phyloP scores from a whole-genome alignment of 192 early-diverging fungal genomes.

The Obelidium mucronatum region DNA sequence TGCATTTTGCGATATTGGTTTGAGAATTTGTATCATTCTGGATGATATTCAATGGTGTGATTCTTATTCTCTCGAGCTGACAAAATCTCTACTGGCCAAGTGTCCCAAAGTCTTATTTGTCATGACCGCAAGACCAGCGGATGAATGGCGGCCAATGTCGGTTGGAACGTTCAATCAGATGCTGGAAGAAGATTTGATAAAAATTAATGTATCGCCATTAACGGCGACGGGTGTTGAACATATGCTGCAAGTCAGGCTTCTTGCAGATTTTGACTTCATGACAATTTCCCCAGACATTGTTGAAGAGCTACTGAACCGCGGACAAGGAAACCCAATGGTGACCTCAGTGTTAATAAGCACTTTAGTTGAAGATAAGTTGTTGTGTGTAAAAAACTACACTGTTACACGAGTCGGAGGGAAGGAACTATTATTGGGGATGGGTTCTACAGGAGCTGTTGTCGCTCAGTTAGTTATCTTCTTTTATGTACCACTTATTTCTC shows the following conservation, averaged over 20 bases:
- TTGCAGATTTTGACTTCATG: background rate
- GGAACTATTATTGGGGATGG: background rate
- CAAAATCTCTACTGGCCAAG: background rate
- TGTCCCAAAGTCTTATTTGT: slow-evolving; percentile 7
- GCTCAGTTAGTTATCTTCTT: slow-evolving; percentile 15
- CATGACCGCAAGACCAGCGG: slow-evolving; percentile 9
- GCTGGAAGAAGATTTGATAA: background rate
- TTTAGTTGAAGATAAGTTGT: slow-evolving; percentile 6
- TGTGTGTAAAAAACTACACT: background rate
- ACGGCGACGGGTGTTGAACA: background rate
- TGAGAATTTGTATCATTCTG: slow-evolving; percentile 10
- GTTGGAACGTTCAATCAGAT: background rate
- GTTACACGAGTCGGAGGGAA: background rate
- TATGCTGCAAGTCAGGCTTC: background rate
- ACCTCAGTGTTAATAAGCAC: background rate
- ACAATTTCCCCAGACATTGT: background rate
- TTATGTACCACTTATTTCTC: background rate
- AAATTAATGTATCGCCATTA: slow-evolving; percentile 1
- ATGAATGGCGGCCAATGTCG: background rate
- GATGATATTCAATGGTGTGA: slow-evolving; percentile 32
- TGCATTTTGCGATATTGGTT: slow-evolving; percentile 6
- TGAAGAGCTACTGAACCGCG: background rate
- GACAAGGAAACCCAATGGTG: slow-evolving; percentile 23
- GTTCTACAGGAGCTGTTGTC: slow-evolving; percentile 3
- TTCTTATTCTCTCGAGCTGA: slow-evolving; percentile 16